These are phyloP conservation scores for Rhinocladiella similis DNA, from an alignment of 2,329 filamentous ascomycete species.

Conservation along the genomic window DNA sequence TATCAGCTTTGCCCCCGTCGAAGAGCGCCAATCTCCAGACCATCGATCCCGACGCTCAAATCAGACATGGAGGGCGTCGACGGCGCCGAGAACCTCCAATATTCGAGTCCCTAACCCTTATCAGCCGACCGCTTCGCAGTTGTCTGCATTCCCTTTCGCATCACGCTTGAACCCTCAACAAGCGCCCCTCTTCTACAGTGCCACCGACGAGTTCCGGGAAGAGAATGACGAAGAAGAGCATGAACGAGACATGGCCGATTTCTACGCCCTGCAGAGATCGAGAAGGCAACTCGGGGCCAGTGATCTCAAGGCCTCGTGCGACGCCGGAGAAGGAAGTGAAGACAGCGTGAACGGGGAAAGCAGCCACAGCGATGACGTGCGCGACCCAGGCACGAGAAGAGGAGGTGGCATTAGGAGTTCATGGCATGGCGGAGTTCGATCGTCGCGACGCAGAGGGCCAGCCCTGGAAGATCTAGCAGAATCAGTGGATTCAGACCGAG, in stretches of 20 bases:
- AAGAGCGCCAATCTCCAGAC: conserved; percentile 47
- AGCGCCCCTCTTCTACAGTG: conserved; percentile 92
- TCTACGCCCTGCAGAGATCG: conserved; percentile 87
- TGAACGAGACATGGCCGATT: conserved; percentile 88
- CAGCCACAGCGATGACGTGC: conserved; percentile 40
- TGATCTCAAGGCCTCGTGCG: conserved; percentile 80
- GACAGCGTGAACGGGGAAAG: conserved; percentile 59
- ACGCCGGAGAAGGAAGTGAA: conserved; percentile 70
- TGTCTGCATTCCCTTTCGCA: conserved; percentile 75
- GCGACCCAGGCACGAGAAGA: conserved; percentile 42
- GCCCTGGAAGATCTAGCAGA: conserved; percentile 37
- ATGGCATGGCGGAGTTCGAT: conserved; percentile 53
- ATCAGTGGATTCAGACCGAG: conserved; percentile 36
- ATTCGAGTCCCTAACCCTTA: conserved; percentile 66
- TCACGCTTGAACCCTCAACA: conserved; percentile 72
- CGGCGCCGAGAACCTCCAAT: conserved; percentile 36
- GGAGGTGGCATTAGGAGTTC: conserved; percentile 57
- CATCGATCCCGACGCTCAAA: conserved; percentile 48
- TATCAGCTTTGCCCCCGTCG: conserved; percentile 69
- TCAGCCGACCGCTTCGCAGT: conserved; percentile 68
- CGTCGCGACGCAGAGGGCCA: conserved; percentile 40
- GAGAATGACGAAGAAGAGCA: conserved; percentile 91
- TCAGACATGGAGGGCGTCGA: conserved; percentile 48
- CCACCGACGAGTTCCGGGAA: conserved; percentile 85
- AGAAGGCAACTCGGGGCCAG: conserved; percentile 83